Evolutionary conservation across 805 yeast species (phyloP).

Genomic region (Nakazawaea peltata): DNA sequence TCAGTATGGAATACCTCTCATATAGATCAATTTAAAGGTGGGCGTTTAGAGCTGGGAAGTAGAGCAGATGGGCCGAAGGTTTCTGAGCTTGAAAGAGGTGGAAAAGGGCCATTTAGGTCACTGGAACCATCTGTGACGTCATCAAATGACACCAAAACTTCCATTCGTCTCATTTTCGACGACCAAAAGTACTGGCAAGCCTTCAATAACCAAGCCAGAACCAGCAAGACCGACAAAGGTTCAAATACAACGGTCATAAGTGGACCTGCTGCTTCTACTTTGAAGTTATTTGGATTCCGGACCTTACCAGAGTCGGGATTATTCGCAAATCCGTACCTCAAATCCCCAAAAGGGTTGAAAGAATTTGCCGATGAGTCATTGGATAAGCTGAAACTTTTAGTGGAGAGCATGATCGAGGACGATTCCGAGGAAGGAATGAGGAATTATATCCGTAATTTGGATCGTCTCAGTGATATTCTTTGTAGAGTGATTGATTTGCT

Average conservation of each 20-base stretch:
- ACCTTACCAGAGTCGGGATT: conserved; percentile 38
- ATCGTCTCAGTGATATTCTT: conserved; percentile 76
- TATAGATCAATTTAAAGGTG: no score
- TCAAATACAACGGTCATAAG: no score
- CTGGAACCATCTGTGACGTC: no score
- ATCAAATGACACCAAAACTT: no score
- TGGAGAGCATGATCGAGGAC: conserved; percentile 43
- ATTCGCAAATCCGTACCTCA: conserved; percentile 65
- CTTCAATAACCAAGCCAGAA: conserved; percentile 29
- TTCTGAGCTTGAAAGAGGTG: no score
- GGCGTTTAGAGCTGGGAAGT: no score
- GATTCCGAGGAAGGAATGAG: conserved; percentile 33
- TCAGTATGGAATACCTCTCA: no score
- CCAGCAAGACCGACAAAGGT: conserved; percentile 8
- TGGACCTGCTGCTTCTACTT: no score
- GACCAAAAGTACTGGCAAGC: conserved; percentile 48
- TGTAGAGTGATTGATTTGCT: conserved; percentile 93
- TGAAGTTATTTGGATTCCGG: not conserved
- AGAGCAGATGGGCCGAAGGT: no score
- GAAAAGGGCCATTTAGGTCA: no score
- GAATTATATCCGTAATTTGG: conserved; percentile 58
- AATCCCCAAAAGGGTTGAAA: conserved; percentile 61
- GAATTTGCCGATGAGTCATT: conserved; percentile 62
- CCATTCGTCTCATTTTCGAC: conserved; percentile 50
- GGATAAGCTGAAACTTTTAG: conserved; percentile 54